Evolutionary conservation across 1,139 yeast genomes (phyloP).

Genomic region (Suhomyces bolitotheri): DNA sequence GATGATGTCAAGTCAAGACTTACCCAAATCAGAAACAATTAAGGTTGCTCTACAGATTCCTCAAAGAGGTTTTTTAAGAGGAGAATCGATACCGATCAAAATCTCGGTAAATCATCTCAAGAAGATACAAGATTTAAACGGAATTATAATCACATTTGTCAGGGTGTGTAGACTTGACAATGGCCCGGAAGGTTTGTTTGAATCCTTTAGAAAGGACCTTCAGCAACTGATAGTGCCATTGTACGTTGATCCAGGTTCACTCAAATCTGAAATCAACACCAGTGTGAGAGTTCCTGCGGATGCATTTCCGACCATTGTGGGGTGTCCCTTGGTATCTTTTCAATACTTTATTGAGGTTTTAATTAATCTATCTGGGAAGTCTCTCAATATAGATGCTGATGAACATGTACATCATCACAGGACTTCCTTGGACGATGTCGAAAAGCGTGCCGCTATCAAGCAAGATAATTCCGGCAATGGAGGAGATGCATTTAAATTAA

Average conservation of each 20-base stretch:
- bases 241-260: constrained; percentile 69
- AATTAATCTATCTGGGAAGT: constrained; percentile 59
- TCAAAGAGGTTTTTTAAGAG: constrained; percentile 71
- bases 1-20: constrained; percentile 1
- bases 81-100: constrained; percentile 75
- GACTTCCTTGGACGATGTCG: constrained; percentile 9
- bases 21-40: constrained; percentile 34
- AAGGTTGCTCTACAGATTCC: constrained; percentile 61
- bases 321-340: constrained; percentile 73
- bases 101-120: constrained; percentile 68
- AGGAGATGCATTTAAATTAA: constrained; percentile 31
- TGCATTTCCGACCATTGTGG: constrained; percentile 79
- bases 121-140: constrained; percentile 69
- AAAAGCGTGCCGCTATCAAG: constrained; percentile 16
- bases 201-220: constrained; percentile 81
- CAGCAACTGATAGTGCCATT: constrained; percentile 77
- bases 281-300: constrained; percentile 77
- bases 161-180: constrained; percentile 76
- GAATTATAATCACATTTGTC: constrained; percentile 76
- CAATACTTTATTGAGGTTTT: constrained; percentile 84
- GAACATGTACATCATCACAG: constrained; percentile 15
- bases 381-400: constrained; percentile 38
- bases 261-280: constrained; percentile 59
- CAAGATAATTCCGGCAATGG: constrained; percentile 21
- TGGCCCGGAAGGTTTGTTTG: constrained; percentile 63